A percentile compares a stretch with the other conserved stretches of the same genome.
phyloP scores from a whole-genome alignment of 2,329 filamentous ascomycete species.

The Pseudocercospora musae region DNA sequence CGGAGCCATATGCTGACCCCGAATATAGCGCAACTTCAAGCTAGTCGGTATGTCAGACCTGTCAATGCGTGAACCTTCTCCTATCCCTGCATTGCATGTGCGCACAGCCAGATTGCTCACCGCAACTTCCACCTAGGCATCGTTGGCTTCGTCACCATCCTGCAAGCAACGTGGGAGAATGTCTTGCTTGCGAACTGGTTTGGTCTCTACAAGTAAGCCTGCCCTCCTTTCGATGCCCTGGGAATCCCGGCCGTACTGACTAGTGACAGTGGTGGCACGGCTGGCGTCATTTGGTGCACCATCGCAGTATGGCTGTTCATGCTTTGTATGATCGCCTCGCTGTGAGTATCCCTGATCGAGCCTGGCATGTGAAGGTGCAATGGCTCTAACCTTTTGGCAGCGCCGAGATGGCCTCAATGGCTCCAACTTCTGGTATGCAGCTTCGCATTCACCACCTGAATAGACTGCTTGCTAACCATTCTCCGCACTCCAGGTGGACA shows the following conservation, averaged over 20 bases:
- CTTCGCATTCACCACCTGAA: not conserved
- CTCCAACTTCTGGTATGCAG: conserved; percentile 29
- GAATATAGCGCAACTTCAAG: conserved; percentile 17
- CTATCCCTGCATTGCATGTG: conserved; percentile 2
- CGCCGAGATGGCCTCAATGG: conserved; percentile 35
- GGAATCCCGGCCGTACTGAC: not conserved
- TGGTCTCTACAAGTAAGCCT: conserved; percentile 27
- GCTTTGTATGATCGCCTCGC: conserved; percentile 33
- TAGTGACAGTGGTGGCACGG: conserved; percentile 8
- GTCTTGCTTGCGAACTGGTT: conserved; percentile 38
- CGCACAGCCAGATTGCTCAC: conserved; percentile 3
- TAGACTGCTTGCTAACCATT: not conserved
- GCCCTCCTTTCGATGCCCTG: not conserved
- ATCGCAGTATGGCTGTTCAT: conserved; percentile 35
- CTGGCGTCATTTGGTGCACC: conserved; percentile 31
- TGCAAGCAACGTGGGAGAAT: conserved; percentile 56
- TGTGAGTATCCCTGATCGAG: conserved; percentile 18
- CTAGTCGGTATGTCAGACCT: conserved; percentile 13
- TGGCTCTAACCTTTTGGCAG: conserved; percentile 13
- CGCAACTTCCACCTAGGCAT: conserved; percentile 52
- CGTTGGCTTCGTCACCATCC: conserved; percentile 52
- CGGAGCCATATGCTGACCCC: not conserved
- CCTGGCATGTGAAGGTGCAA: not conserved
- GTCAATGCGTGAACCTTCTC: not conserved
- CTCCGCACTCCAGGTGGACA: conserved; percentile 15